Evolutionary conservation across 2,329 filamentous ascomycete genomes (phyloP).

Genomic region (Pyricularia grisea): DNA sequence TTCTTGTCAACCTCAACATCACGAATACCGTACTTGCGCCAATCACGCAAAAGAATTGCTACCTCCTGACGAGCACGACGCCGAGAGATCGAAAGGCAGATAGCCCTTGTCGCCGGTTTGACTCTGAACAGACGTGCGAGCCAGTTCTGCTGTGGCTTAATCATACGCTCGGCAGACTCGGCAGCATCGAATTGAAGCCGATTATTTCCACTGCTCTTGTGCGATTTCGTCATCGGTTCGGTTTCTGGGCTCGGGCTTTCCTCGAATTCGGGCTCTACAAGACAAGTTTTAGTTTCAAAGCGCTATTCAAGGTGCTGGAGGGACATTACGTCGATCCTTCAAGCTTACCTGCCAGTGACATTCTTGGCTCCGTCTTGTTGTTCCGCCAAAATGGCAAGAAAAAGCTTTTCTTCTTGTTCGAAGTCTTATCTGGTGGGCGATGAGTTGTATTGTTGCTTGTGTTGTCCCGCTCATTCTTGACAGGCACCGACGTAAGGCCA

Average conservation of each 20-base stretch:
- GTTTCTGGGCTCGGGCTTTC: slow-evolving; percentile 17
- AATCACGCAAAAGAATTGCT: slow-evolving; percentile 64
- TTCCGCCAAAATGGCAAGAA: slow-evolving; percentile 47
- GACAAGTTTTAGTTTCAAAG: neutral
- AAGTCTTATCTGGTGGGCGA: slow-evolving; percentile 3
- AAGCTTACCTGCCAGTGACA: slow-evolving; percentile 34
- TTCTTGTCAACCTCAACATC: slow-evolving; percentile 72
- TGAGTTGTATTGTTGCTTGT: neutral
- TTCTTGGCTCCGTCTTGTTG: slow-evolving; percentile 27
- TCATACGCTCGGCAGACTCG: slow-evolving; percentile 38
- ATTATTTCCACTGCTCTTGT: slow-evolving; percentile 8
- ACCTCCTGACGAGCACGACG: slow-evolving; percentile 70
- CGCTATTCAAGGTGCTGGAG: neutral
- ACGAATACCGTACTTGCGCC: slow-evolving; percentile 72
- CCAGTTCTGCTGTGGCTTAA: slow-evolving; percentile 72
- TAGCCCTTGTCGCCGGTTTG: slow-evolving; percentile 66
- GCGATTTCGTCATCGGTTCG: slow-evolving; percentile 14
- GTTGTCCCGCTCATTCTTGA: neutral
- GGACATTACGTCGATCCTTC: neutral
- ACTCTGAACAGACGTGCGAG: slow-evolving; percentile 81
- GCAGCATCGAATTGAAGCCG: slow-evolving; percentile 19
- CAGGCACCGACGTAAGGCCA: slow-evolving; percentile 1
- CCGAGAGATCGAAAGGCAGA: slow-evolving; percentile 68
- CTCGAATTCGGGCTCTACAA: slow-evolving; percentile 21
- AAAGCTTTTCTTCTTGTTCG: slow-evolving; percentile 38